Base-by-base conservation (phyloP, 148 eudicot species). In the Heliosperma pusillum region DNA sequence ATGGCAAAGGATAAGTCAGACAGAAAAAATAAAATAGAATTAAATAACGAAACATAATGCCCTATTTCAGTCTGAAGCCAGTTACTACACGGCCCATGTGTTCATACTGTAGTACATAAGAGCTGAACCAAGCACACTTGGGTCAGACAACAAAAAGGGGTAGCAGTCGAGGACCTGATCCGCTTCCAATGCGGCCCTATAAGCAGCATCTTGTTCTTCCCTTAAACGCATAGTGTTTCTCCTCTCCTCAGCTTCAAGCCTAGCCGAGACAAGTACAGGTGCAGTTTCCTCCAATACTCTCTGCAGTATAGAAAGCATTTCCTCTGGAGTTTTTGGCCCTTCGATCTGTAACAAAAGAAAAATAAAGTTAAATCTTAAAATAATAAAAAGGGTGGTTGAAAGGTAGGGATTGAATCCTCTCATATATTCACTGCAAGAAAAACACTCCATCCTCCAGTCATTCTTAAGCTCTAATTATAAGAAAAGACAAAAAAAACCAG, bases 121-220 rank as follows among this genome's bases (percentile, higher is more conserved):
- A n/a, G n/a, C n/a, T n/a, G n/a, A n/a, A n/a, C n/a, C n/a, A n/a
- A n/a, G n/a, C n/a, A n/a, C n/a, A n/a, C n/a, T n/a, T n/a, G n/a
- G n/a, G n/a, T n/a, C n/a, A n/a, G n/a, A n/a, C n/a, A 27, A 27
- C 30, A 8, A 20, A 40, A 10, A 66, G 21, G 16, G 3, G 22
- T 42, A 40, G 7, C 16, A 69, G 13, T 60, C 19, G 30, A 67
- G 60, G 80, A 95, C 98, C 86, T 90, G 97, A 88, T 95, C 98
- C 80, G 98, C 98, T 87, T 92, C 98, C 57, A 92, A 89, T 16
- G 98, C 98, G 73, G 90, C 98, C 74, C 77, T 87, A 81, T 89
- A 95, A 66, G 98, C 98, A 85, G 98, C 98, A 90, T 95, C 98
- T 80, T 95, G 98, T 76, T 95, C 98, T 86, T 95, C 98, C 82